These are phyloP conservation scores for Pavlovales sp. DNA, from an alignment of 208 protist species.

Conservation along the genomic window DNA sequence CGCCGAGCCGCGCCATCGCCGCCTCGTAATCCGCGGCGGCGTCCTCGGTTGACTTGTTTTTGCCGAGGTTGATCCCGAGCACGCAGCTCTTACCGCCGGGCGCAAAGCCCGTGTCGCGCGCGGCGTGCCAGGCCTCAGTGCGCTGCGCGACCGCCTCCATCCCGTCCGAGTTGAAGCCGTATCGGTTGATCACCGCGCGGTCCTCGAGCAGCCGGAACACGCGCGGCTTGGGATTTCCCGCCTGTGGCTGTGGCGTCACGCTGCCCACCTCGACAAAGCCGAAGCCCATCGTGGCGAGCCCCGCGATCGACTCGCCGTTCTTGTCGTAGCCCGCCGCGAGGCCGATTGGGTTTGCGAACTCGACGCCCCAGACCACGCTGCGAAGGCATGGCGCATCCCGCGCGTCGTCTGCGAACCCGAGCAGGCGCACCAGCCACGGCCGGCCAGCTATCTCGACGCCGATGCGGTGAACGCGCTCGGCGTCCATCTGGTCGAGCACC, in stretches of 20 bases:
- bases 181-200: constrained; percentile 67
- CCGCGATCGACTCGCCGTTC: constrained; percentile 55
- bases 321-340: constrained; percentile 71
- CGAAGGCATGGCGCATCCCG: constrained; percentile 14
- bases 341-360: constrained; percentile 63
- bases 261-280: constrained; percentile 65
- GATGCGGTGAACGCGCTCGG: not conserved
- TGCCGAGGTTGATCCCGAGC: constrained; percentile 67
- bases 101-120: not conserved
- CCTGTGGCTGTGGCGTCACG: constrained; percentile 66
- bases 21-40: constrained; percentile 56
- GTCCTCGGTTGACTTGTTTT: constrained; percentile 61
- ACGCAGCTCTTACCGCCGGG: constrained; percentile 2
- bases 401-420: not conserved
- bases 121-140: not conserved
- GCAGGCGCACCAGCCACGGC: not conserved
- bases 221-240: constrained; percentile 63
- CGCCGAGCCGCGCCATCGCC: constrained; percentile 50
- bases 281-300: constrained; percentile 58
- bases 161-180: constrained; percentile 70
- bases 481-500: constrained; percentile 24
- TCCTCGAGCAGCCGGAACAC: constrained; percentile 65
- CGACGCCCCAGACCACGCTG: constrained; percentile 55
- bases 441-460: not conserved
- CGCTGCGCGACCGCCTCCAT: not conserved